Conservation (phyloP, 192 early-diverging fungal species). For the Coemansia sp. region DNA sequence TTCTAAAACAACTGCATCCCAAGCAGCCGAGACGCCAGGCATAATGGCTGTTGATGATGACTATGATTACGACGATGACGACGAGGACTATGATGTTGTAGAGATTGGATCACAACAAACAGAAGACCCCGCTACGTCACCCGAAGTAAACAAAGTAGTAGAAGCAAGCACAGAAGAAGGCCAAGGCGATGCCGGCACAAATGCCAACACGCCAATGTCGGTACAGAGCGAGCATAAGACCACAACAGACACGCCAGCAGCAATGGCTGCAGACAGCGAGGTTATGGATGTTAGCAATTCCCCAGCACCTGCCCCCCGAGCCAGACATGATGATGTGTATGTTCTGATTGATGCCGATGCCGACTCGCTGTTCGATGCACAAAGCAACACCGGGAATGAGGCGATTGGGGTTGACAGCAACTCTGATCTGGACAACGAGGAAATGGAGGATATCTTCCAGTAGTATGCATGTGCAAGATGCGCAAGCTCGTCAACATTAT, state of each 20-base stretch:
- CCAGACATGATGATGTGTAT: background rate
- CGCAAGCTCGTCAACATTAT: too few species aligned
- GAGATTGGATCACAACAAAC: background rate
- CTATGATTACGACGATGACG: background rate
- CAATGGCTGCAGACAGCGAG: conserved; percentile 1
- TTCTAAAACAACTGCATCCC: background rate
- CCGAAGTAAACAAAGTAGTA: background rate
- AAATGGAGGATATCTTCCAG: conserved; percentile 54
- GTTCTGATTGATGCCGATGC: conserved; percentile 23
- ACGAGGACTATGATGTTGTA: background rate
- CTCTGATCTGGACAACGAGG: conserved; percentile 46
- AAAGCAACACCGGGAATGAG: conserved; percentile 9
- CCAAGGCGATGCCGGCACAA: background rate
- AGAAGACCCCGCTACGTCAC: background rate
- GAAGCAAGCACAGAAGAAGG: background rate
- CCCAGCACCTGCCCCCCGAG: background rate
- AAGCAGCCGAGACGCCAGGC: conserved; percentile 1
- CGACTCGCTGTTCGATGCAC: conserved; percentile 9
- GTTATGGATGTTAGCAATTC: conserved; percentile 20
- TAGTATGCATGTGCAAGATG: background rate
- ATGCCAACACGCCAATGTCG: conserved; percentile 23
- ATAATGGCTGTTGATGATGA: conserved; percentile 2
- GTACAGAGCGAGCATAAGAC: background rate
- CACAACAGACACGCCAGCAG: background rate
- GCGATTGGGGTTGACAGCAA: conserved; percentile 35